Evolutionary conservation across 2,329 filamentous ascomycete species (phyloP).

Genomic region (Herpotrichia juniperi): DNA sequence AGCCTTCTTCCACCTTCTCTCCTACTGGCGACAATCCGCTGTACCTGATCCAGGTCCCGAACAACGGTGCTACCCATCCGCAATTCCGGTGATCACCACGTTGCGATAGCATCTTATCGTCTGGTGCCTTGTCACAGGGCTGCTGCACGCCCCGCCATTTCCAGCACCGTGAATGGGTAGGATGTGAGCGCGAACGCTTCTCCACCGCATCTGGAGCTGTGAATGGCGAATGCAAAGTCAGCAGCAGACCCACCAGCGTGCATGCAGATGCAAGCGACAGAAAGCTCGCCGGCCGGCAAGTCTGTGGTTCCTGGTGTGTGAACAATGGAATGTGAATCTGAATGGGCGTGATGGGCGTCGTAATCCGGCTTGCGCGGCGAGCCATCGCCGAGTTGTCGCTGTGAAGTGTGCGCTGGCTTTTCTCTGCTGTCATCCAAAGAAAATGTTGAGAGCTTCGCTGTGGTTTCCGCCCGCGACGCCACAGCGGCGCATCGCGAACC

Average conservation of each 20-base stretch:
- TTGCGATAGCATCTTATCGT: constrained; percentile 11
- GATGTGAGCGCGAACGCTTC: too few relatives aligned
- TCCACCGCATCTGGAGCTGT: background rate
- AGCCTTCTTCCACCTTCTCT: background rate
- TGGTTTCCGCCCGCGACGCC: too few relatives aligned
- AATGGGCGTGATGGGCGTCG: background rate
- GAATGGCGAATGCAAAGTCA: background rate
- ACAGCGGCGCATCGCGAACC: too few relatives aligned
- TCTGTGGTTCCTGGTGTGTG: too few relatives aligned
- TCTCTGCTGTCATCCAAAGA: too few relatives aligned
- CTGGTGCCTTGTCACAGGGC: constrained; percentile 11
- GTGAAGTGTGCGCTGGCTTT: too few relatives aligned
- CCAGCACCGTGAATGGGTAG: too few relatives aligned
- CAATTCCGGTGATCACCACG: constrained; percentile 2
- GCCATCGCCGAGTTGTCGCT: background rate
- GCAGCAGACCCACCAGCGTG: background rate
- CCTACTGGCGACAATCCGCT: too few relatives aligned
- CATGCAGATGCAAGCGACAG: too few relatives aligned
- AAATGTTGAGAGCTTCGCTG: too few relatives aligned
- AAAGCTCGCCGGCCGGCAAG: background rate
- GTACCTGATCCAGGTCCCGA: constrained; percentile 2
- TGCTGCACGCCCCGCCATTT: too few relatives aligned
- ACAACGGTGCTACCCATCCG: background rate
- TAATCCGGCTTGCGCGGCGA: background rate
- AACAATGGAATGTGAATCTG: background rate